Base-by-base conservation (phyloP, 257 asterid genomes). In the Petunia axillaris region DNA sequence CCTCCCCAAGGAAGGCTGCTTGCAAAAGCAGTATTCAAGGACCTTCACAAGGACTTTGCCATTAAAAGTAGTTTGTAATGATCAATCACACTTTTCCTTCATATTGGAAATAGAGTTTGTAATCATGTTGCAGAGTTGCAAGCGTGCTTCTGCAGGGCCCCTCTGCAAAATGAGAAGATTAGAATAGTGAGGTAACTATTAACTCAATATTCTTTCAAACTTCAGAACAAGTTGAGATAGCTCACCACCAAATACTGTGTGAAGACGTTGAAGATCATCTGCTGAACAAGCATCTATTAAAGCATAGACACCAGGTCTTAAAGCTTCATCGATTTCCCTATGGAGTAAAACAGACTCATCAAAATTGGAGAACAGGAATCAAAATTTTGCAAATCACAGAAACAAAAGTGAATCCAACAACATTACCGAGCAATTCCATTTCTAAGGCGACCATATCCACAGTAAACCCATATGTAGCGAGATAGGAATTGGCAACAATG, bases 101-200 rank as follows among this genome's bases (percentile, higher is more conserved):
- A 79, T 87, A 95, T 55, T 91, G 92, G 94, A 92, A 93, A 81
- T 95, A 85, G 14, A 87, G 54, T 84, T 91, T 89, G 91, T 95
- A 92, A 86, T 95, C 97, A 74, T 95, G 88, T 83, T 87, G 94
- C 84, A 93, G 86, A 53, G 83, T 55, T 35, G 90, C 91, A 60
- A 95, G 87, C 2, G 91, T 89, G 79, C 90, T 92, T 86, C 99
- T 92, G 91, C 98, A 93, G 78, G 99, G 96, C 37, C 99, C 99
- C 96, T 95, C 99, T 92, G 41, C 44, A 86, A 82, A 36, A 77
- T 63, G 79, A 74, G 60, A 81, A 65, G 59, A 62, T 4, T 16
- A n/a, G 8, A 6, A 39, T 55, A 59, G 15, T 80, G 40, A 55
- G 78, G 70, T 41, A 1, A 66, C 38, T 44, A 9, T 41, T 9